Evolutionary conservation across 2,329 filamentous ascomycete species (phyloP).

Genomic region (Neonectria coccinea): DNA sequence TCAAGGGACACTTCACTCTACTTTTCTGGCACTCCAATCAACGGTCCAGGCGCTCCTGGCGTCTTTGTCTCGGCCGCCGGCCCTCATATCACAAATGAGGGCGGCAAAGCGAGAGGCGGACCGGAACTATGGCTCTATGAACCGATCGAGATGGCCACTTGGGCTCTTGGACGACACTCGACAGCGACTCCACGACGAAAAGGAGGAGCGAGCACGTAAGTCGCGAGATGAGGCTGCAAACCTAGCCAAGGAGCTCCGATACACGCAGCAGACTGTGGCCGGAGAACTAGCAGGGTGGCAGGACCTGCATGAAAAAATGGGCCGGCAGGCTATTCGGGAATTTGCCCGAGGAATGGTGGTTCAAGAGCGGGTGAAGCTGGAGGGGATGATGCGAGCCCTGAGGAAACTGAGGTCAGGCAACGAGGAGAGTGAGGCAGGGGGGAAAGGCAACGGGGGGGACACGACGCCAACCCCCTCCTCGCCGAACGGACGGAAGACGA

Average conservation of each 20-base stretch:
- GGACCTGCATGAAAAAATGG: constrained; percentile 84
- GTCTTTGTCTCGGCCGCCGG: constrained; percentile 82
- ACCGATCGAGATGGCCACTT: constrained; percentile 82
- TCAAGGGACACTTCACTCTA: constrained; percentile 77
- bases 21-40: constrained; percentile 82
- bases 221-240: constrained; percentile 77
- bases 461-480: constrained; percentile 28
- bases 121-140: constrained; percentile 79
- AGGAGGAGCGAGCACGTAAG: constrained; percentile 81
- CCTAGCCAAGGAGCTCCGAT: constrained; percentile 84
- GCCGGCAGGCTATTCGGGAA: constrained; percentile 77
- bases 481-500: constrained; percentile 29
- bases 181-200: constrained; percentile 83
- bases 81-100: constrained; percentile 82
- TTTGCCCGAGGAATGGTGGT: constrained; percentile 84
- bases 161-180: constrained; percentile 88
- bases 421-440: constrained; percentile 24
- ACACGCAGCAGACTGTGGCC: constrained; percentile 94
- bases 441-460: constrained; percentile 30
- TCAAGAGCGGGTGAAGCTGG: constrained; percentile 81
- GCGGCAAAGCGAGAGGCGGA: constrained; percentile 80
- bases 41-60: constrained; percentile 85
- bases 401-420: constrained; percentile 63
- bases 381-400: constrained; percentile 83
- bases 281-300: constrained; percentile 94